Base-by-base conservation (phyloP, 768 basidiomycete species). In the Neoboletus magnificus region DNA sequence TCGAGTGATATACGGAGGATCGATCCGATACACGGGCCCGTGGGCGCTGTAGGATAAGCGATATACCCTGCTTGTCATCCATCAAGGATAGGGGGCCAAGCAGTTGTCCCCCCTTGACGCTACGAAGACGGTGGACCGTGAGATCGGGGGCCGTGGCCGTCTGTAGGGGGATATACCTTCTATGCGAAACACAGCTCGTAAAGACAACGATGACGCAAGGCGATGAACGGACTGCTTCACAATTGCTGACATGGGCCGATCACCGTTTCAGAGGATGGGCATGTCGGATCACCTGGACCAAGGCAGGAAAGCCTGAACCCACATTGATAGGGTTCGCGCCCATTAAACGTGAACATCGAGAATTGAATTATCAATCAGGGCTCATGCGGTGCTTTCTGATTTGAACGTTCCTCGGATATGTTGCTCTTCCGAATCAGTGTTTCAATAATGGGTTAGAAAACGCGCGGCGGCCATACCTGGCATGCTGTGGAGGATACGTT, bases 381-480 rank as follows among this genome's bases (percentile, higher is more conserved):
- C 48, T 15, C 25, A 30, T 47, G n/a, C 25, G 30, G 36, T 29
- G 16, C 43, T 22, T 45, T 45, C 36, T 27, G 33, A 33, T 39
- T 45, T 22, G 51, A 50, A 35, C 10, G 4, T 32, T 37, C 54
- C 48, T 62, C 59, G 61, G 56, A 58, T 50, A 52, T 50, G 50
- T 45, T 5, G 33, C 27, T 52, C 41, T 52, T 52, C 48, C 27
- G 0, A 1, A 30, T 53, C 27, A 40, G 48, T 25, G 40, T 20
- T 29, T 44, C 25, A 35, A 33, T 9, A 41, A 29, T 33, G 12
- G 33, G 22, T 33, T 35, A 40, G 47, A 51, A 25, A 36, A 18
- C 12, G 32, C 12, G 32, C 20, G 25, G 42, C 2, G 1, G 15
- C 30, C 22, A 43, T 49, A 12, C 35, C 47, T 42, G 27, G 41